phyloP scores from a whole-genome alignment of 1,139 yeast species.

The Yamadazyma diospyri region DNA sequence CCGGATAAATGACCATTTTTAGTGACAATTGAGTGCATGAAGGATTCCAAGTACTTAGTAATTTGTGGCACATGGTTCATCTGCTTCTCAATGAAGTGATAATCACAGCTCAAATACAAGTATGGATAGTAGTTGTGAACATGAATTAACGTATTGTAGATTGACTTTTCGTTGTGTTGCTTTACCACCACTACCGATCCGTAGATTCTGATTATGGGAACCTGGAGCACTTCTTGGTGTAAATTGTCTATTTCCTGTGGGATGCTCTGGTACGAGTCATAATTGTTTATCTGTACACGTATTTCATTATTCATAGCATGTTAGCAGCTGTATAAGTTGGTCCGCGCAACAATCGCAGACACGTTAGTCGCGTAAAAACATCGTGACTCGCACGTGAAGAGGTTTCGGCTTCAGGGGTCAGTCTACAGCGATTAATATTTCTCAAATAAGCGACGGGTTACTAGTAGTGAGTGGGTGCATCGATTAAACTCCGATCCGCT shows the following conservation, averaged over 20 bases:
- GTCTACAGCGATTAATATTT: too few relatives aligned
- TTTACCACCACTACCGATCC: constrained; percentile 38
- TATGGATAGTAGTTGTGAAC: constrained; percentile 87
- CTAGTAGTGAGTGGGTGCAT: too few relatives aligned
- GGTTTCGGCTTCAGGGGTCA: too few relatives aligned
- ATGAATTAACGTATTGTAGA: constrained; percentile 46
- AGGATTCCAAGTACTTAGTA: constrained; percentile 18
- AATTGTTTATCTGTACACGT: constrained; percentile 49
- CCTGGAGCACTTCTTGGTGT: constrained; percentile 38
- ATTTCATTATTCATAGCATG: constrained; percentile 2
- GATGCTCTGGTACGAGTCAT: constrained; percentile 58
- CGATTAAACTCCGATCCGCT: too few relatives aligned
- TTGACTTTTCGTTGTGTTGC: neutral
- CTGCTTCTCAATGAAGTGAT: constrained; percentile 10
- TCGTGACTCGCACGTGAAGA: too few relatives aligned
- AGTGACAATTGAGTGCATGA: constrained; percentile 15
- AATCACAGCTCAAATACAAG: constrained; percentile 54
- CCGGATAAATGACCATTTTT: constrained; percentile 7
- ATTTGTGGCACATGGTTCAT: constrained; percentile 13
- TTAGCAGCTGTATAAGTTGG: too few relatives aligned
- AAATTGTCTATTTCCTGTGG: constrained; percentile 35
- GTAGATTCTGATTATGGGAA: constrained; percentile 75
- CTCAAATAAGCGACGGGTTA: too few relatives aligned
- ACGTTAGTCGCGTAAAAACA: too few relatives aligned
- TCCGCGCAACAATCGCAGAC: too few relatives aligned